phyloP scores from a whole-genome alignment of 306 rosid species.

The Gynostemma pentaphyllum region DNA sequence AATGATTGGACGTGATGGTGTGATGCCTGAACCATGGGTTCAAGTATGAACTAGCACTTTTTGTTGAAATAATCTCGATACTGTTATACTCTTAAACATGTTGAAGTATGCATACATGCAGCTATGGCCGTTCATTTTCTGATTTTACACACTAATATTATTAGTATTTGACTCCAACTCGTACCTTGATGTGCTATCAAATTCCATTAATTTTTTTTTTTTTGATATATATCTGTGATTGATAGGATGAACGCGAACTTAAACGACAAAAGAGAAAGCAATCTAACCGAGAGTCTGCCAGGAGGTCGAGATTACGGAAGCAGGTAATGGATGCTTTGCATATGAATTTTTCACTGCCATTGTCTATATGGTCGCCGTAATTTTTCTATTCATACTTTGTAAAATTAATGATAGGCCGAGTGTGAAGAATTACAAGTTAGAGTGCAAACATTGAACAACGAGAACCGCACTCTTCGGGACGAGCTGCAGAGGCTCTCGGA shows the following conservation, averaged over 20 bases:
- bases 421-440: slow-evolving; percentile 90
- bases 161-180: neutral
- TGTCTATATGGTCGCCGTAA: neutral
- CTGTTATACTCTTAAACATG: no score
- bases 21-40: slow-evolving; percentile 66
- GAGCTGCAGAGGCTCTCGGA: slow-evolving; percentile 83
- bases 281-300: slow-evolving; percentile 92
- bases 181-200: neutral
- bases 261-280: slow-evolving; percentile 97
- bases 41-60: slow-evolving; percentile 34
- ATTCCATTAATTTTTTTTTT: neutral
- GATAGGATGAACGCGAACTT: slow-evolving; percentile 88
- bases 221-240: slow-evolving; percentile 10
- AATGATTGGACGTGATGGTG: slow-evolving; percentile 37
- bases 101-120: neutral
- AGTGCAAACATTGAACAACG: slow-evolving; percentile 65
- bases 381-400: no score
- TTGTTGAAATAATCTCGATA: neutral
- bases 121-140: neutral
- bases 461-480: slow-evolving; percentile 58
- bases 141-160: neutral
- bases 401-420: slow-evolving; percentile 59
- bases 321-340: slow-evolving; percentile 41
- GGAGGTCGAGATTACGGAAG: slow-evolving; percentile 96
- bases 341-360: neutral